These are phyloP conservation scores for Saraca asoca DNA, from an alignment of 331 rosid genomes.

Conservation along the genomic window DNA sequence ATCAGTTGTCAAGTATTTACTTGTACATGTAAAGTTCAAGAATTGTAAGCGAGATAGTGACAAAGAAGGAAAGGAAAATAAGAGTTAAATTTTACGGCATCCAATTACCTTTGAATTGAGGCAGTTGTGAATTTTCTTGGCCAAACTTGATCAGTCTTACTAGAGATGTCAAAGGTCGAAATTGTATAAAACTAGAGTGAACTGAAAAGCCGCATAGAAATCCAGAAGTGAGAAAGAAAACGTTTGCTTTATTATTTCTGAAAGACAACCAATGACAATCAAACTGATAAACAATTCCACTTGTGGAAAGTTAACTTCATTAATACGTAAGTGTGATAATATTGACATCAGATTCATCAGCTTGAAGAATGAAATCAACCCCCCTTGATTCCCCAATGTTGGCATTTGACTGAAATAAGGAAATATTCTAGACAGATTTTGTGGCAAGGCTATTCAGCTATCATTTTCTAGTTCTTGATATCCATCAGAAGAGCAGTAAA, in stretches of 20 bases:
- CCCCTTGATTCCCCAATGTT: conserved; percentile 30
- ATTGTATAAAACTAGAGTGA: neutral
- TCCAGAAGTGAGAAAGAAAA: neutral
- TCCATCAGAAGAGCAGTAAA: conserved; percentile 8
- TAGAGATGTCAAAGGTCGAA: neutral
- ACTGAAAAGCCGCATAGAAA: neutral
- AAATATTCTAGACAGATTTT: conserved; percentile 23
- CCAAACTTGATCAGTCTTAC: neutral
- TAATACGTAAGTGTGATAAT: conserved; percentile 28
- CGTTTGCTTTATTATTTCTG: neutral
- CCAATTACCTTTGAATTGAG: neutral
- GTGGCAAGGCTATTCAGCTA: conserved; percentile 24
- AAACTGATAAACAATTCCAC: neutral
- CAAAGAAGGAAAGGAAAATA: too few species aligned
- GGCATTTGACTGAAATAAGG: conserved; percentile 29
- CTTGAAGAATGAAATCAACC: conserved; percentile 23
- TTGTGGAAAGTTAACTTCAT: conserved; percentile 16
- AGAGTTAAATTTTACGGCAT: too few species aligned
- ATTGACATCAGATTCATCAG: conserved; percentile 19
- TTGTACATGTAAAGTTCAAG: too few species aligned
- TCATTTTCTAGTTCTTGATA: conserved; percentile 25
- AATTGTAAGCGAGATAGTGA: too few species aligned
- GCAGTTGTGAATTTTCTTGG: neutral
- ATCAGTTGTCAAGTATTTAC: too few species aligned
- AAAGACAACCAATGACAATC: conserved; percentile 1